These are phyloP conservation scores for Ailanthus altissimus DNA, from an alignment of 345 rosid genomes.

Conservation along the genomic window DNA sequence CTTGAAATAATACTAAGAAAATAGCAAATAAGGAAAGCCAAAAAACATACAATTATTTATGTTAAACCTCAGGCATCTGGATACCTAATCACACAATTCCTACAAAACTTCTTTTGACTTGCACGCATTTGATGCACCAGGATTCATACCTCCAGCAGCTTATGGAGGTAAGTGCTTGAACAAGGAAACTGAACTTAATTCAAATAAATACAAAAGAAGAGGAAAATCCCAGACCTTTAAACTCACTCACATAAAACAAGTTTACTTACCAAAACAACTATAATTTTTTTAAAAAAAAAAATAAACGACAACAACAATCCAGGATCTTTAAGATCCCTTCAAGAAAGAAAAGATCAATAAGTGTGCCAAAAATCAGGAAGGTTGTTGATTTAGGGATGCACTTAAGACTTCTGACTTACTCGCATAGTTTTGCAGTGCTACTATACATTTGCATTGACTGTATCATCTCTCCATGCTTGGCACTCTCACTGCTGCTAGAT, in stretches of 20 bases:
- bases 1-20: not conserved
- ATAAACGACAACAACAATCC: not conserved
- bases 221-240: not conserved
- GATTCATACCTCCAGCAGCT: conserved; percentile 10
- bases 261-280: too few relatives aligned
- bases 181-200: not conserved
- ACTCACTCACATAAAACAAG: not conserved
- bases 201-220: not conserved
- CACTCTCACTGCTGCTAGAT: conserved; percentile 58
- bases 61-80: not conserved
- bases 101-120: not conserved
- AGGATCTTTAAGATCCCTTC: not conserved
- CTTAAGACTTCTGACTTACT: conserved; percentile 55
- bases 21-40: not conserved
- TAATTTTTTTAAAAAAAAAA: too few relatives aligned
- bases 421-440: conserved; percentile 93
- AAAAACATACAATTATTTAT: not conserved
- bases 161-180: not conserved
- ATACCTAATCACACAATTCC: conserved; percentile 1
- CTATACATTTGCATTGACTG: conserved; percentile 65
- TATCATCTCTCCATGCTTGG: conserved; percentile 69
- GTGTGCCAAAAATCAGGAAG: not conserved
- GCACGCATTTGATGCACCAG: not conserved
- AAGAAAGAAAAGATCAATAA: not conserved
- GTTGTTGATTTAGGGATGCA: conserved; percentile 3